These are phyloP conservation scores for Penicillium hesseltinei DNA, from an alignment of 2,329 filamentous ascomycete species.

Conservation along the genomic window DNA sequence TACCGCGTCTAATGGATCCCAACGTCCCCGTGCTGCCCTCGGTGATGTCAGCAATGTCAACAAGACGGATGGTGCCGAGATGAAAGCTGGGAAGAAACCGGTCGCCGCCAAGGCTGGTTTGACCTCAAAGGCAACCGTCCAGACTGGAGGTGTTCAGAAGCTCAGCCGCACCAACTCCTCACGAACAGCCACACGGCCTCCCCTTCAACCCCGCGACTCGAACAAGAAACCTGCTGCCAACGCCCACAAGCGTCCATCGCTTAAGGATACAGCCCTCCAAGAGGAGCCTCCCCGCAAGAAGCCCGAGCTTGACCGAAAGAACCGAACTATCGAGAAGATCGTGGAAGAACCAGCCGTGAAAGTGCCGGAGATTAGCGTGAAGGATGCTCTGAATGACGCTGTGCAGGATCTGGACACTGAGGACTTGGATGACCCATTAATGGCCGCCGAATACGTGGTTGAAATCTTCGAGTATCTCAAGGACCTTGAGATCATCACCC, in stretches of 20 bases:
- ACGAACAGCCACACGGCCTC: conserved; percentile 49
- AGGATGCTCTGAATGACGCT: conserved; percentile 38
- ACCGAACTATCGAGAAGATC: background rate
- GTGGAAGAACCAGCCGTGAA: conserved; percentile 15
- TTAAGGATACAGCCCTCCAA: conserved; percentile 58
- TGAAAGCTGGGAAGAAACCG: conserved; percentile 71
- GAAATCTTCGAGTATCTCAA: conserved; percentile 97
- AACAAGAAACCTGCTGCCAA: conserved; percentile 63
- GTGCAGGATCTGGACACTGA: conserved; percentile 72
- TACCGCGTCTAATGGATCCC: conserved; percentile 50
- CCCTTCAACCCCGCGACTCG: conserved; percentile 63
- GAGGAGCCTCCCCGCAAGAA: conserved; percentile 70
- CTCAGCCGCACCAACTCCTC: conserved; percentile 58
- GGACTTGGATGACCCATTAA: conserved; percentile 88
- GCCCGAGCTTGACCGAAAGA: conserved; percentile 55
- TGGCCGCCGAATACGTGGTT: conserved; percentile 95
- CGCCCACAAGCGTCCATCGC: conserved; percentile 59
- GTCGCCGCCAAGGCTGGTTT: conserved; percentile 62
- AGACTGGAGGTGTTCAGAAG: conserved; percentile 82
- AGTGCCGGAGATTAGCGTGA: conserved; percentile 29
- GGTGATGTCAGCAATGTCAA: conserved; percentile 94
- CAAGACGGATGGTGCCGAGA: conserved; percentile 61
- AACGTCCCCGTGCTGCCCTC: conserved; percentile 77
- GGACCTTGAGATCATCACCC: conserved; percentile 74
- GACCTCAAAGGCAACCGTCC: conserved; percentile 72